Percentiles rank a stretch among this genome's conserved stretches.
These are phyloP conservation scores for Fusarium cicatricum DNA, from an alignment of 2,329 filamentous ascomycete species.

Conservation along the genomic window DNA sequence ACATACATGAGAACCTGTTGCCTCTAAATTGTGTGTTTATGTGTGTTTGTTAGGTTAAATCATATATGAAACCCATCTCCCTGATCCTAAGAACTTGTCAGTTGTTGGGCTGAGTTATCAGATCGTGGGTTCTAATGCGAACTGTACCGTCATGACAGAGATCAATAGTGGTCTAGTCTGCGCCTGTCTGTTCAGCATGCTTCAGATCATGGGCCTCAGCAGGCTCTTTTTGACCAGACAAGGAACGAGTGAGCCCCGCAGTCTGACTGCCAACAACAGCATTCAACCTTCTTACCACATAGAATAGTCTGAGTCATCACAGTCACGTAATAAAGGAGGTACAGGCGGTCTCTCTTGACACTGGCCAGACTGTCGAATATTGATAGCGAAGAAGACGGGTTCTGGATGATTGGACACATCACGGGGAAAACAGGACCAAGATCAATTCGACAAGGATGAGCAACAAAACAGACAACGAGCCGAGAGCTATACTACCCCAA, in stretches of 20 bases:
- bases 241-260: not conserved
- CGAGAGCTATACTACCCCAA: not conserved
- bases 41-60: too few species aligned
- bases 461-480: conserved; percentile 1
- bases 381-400: conserved; percentile 2
- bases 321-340: not conserved
- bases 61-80: too few species aligned
- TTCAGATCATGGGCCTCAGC: conserved; percentile 1
- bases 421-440: not conserved
- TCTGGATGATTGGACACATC: conserved; percentile 5
- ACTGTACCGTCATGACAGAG: not conserved
- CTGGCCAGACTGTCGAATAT: conserved; percentile 1
- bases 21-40: too few species aligned
- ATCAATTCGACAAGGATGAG: not conserved
- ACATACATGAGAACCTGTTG: too few species aligned
- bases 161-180: conserved; percentile 6
- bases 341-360: not conserved
- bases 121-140: too few species aligned
- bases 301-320: not conserved
- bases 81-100: too few species aligned
- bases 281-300: not conserved
- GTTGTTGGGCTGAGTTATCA: too few species aligned
- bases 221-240: not conserved
- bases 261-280: not conserved
- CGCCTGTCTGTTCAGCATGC: conserved; percentile 1